These are phyloP conservation scores for Colletotrichum sp. DNA, from an alignment of 2,329 filamentous ascomycete species.

Conservation along the genomic window DNA sequence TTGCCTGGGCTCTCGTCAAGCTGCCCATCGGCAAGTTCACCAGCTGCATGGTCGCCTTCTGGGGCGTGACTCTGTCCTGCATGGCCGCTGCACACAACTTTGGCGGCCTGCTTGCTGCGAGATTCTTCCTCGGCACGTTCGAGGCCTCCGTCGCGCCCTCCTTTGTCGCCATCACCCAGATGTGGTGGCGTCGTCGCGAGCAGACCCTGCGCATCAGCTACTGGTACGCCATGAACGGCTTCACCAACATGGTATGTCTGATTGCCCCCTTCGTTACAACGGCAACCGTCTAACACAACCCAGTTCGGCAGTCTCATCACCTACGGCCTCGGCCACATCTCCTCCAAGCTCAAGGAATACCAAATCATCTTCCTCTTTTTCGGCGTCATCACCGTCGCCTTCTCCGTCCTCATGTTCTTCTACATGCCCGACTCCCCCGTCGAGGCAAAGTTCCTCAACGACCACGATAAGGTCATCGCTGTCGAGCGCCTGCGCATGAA, in stretches of 20 bases:
- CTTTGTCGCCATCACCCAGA: slow-evolving; percentile 53
- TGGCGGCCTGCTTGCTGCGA: slow-evolving; percentile 45
- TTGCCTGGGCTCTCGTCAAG: slow-evolving; percentile 57
- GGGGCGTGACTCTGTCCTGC: slow-evolving; percentile 56
- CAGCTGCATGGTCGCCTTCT: slow-evolving; percentile 54
- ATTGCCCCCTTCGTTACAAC: background rate
- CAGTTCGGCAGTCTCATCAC: slow-evolving; percentile 59
- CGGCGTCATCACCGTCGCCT: slow-evolving; percentile 53
- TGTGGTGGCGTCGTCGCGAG: slow-evolving; percentile 39
- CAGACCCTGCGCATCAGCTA: slow-evolving; percentile 35
- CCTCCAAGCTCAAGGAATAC: slow-evolving; percentile 43
- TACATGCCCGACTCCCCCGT: slow-evolving; percentile 71
- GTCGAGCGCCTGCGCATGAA: slow-evolving; percentile 61
- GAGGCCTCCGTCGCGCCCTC: slow-evolving; percentile 54
- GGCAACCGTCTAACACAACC: slow-evolving; percentile 6
- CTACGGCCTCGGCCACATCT: slow-evolving; percentile 61
- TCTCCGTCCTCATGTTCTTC: slow-evolving; percentile 53
- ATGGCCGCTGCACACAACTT: slow-evolving; percentile 58
- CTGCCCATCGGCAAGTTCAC: slow-evolving; percentile 61
- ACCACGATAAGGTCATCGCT: slow-evolving; percentile 62
- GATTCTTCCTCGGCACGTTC: slow-evolving; percentile 51
- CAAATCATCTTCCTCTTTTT: slow-evolving; percentile 63
- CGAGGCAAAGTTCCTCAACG: slow-evolving; percentile 60
- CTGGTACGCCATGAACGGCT: slow-evolving; percentile 37
- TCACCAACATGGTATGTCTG: slow-evolving; percentile 21